A percentile compares a stretch with the other conserved stretches of the same genome.
Evolutionary conservation across 495 filamentous ascomycete genomes (phyloP).

Genomic region (Penicillium cinerascens): DNA sequence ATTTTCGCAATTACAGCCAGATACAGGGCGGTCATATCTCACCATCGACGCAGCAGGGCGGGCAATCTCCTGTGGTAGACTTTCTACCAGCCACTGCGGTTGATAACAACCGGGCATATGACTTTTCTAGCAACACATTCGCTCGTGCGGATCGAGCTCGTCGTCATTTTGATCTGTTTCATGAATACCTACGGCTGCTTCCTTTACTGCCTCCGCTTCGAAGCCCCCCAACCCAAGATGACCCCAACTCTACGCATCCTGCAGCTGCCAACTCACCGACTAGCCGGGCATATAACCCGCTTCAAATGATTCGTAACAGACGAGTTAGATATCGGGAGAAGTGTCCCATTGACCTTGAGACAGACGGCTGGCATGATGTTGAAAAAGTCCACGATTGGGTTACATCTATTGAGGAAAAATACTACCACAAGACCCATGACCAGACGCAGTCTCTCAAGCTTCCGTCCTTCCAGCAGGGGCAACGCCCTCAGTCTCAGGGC

Average conservation of each 20-base stretch:
- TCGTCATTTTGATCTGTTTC: constrained; percentile 71
- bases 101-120: constrained; percentile 43
- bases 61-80: constrained; percentile 26
- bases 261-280: constrained; percentile 17
- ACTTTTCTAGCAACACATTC: constrained; percentile 74
- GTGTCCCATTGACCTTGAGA: constrained; percentile 62
- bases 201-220: constrained; percentile 67
- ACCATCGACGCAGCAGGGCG: constrained; percentile 1
- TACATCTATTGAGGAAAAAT: constrained; percentile 56
- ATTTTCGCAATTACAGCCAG: constrained; percentile 19
- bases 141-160: constrained; percentile 75
- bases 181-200: constrained; percentile 75
- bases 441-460: constrained; percentile 50
- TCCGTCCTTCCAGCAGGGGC: constrained; percentile 50
- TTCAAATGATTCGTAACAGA: constrained; percentile 83
- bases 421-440: constrained; percentile 35
- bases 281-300: constrained; percentile 73
- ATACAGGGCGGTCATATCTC: constrained; percentile 10
- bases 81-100: constrained; percentile 30
- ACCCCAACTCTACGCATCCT: constrained; percentile 2
- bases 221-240: constrained; percentile 6
- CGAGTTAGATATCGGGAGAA: constrained; percentile 72
- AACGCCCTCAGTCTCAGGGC: constrained; percentile 9
- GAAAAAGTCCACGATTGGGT: constrained; percentile 70
- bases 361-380: constrained; percentile 73